Percentiles rank a stretch among this genome's conserved stretches.
Evolutionary conservation across 257 asterid genomes (phyloP).

Genomic region (Ilex asprella): DNA sequence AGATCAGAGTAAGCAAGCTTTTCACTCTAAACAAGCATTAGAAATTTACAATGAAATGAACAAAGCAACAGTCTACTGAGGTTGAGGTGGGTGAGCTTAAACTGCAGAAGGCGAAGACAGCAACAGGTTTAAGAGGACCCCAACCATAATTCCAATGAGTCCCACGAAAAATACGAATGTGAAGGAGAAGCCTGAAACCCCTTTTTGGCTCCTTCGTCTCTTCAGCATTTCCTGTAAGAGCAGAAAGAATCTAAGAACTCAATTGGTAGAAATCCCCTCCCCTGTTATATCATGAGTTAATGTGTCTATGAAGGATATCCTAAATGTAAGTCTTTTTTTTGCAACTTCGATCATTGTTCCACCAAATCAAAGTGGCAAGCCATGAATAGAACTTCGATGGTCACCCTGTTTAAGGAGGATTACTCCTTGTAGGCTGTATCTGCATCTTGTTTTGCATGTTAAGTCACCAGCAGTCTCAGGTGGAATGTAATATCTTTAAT

Average conservation of each 20-base stretch:
- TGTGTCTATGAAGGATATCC: background rate
- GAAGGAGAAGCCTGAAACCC: slow-evolving; percentile 32
- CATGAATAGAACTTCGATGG: too few species aligned
- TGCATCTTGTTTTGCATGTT: too few species aligned
- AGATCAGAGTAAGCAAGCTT: slow-evolving; percentile 16
- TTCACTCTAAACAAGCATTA: slow-evolving; percentile 8
- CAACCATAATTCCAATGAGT: slow-evolving; percentile 35
- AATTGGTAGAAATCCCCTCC: background rate
- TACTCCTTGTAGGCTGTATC: too few species aligned
- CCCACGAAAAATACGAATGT: slow-evolving; percentile 36
- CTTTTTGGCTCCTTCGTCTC: slow-evolving; percentile 29
- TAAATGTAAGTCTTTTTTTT: background rate
- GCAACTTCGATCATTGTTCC: background rate
- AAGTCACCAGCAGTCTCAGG: too few species aligned
- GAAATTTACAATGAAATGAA: slow-evolving; percentile 21
- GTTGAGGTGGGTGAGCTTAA: slow-evolving; percentile 8
- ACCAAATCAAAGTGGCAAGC: background rate
- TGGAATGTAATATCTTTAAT: background rate
- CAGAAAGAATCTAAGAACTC: background rate
- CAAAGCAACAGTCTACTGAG: slow-evolving; percentile 4
- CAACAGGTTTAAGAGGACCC: slow-evolving; percentile 36
- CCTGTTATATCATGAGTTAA: background rate
- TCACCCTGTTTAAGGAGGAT: too few species aligned
- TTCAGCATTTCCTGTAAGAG: slow-evolving; percentile 33
- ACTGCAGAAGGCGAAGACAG: slow-evolving; percentile 30